Percentiles rank a stretch among this genome's conserved stretches.
Conservation (phyloP, 192 early-diverging fungal genomes). For the Coemansia sp. region DNA sequence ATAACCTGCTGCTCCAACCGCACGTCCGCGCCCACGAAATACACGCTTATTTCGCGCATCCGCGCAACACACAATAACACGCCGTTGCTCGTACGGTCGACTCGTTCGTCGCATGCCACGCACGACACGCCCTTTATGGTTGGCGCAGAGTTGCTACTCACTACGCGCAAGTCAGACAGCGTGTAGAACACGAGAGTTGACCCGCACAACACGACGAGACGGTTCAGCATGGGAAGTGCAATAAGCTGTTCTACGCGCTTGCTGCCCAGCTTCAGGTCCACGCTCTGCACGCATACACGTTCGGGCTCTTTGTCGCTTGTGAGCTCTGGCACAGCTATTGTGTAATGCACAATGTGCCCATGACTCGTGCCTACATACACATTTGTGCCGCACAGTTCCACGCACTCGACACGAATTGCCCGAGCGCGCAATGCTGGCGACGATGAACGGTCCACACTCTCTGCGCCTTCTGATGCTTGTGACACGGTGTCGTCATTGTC, state of each 20-base stretch:
- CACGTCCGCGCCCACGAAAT: conserved; percentile 26
- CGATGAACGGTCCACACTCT: neutral
- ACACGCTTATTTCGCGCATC: conserved; percentile 36
- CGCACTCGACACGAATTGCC: conserved; percentile 29
- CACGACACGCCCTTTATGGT: conserved; percentile 44
- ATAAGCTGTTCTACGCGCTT: conserved; percentile 46
- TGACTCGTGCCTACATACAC: conserved; percentile 43
- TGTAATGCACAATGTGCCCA: conserved; percentile 41
- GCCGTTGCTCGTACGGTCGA: conserved; percentile 6
- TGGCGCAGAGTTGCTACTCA: conserved; percentile 11
- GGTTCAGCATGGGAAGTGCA: conserved; percentile 28
- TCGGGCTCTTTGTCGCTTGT: conserved; percentile 9
- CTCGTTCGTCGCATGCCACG: conserved; percentile 38
- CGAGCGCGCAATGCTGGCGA: conserved; percentile 9
- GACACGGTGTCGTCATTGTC: neutral
- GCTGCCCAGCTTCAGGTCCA: conserved; percentile 26
- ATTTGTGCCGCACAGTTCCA: conserved; percentile 27
- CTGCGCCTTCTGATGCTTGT: neutral
- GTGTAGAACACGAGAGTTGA: conserved; percentile 27
- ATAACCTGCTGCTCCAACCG: conserved; percentile 38
- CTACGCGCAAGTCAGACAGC: conserved; percentile 27
- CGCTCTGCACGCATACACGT: conserved; percentile 12
- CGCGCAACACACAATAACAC: conserved; percentile 42
- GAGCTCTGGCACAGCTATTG: conserved; percentile 16
- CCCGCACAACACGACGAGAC: conserved; percentile 40